Base-by-base conservation (phyloP, 768 basidiomycete genomes). In the Dictyophora rubrovolvata region DNA sequence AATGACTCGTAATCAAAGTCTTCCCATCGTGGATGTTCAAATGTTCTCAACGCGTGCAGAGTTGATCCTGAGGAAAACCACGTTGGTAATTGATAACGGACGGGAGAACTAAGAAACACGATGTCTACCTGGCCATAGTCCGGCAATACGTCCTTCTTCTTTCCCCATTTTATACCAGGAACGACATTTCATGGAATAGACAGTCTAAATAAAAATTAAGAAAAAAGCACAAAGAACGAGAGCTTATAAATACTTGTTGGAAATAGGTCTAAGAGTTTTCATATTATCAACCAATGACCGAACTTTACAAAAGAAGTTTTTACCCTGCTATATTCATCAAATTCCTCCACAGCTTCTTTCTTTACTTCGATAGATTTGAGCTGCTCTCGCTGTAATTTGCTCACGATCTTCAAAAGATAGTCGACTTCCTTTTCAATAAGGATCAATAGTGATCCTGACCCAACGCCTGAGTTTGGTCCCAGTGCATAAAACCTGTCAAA, bases 161-260 rank as follows among this genome's bases (percentile, higher is more conserved):
- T 77, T 79, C 5, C 82, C 82, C 47, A 70, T 72, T 65, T 84
- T 84, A 65, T 84, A 85, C 83, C 85, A 86, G 34, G 81, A 81
- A 14, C 76, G 70, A 63, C 83, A 85, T 62, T 78, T 78, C 52
- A 77, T 74, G 37, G 77, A 74, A 65, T 79, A 85, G 1, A 84
- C 81, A 4, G 81, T 83, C 79, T 83, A 55, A 12, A 18, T 20
- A 51, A 61, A 42, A n/a, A n/a, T 42, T 7, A 1, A 9, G 28
- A 34, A 28, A 5, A 54, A 54, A 5, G 22, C 3, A 4, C 2
- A 18, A 22, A 4, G 12, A 51, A 14, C 12, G 16, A 16, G 21
- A 5, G 14, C 4, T 8, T 23, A 18, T 28, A 1, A n/a, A 48
- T 47, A 78, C 80, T 62, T 63, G 73, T 2, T 74, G 75, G 68